A percentile compares a stretch with the other conserved stretches of the same genome.
Evolutionary conservation across 2,329 filamentous ascomycete species (phyloP).

Genomic region (Daldinia sp.): DNA sequence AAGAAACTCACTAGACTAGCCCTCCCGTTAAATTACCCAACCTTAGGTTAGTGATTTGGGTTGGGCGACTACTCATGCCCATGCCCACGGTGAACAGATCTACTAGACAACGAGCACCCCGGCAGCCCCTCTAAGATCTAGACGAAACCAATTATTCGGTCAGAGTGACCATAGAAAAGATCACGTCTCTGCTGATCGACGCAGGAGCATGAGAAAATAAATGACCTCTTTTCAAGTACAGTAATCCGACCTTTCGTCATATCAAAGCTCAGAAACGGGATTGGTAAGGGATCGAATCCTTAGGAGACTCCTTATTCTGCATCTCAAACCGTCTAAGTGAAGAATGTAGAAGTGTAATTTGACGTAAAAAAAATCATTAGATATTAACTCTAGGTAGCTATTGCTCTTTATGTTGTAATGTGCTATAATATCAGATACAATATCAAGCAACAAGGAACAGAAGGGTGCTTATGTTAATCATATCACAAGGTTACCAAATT

Average conservation of each 20-base stretch:
- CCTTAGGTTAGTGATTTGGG: slow-evolving; percentile 16
- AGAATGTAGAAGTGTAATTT: slow-evolving; percentile 15
- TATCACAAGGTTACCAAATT: too few species aligned
- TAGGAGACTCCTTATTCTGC: background rate
- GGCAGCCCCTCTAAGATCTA: slow-evolving; percentile 17
- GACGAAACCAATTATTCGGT: slow-evolving; percentile 14
- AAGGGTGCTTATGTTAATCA: background rate
- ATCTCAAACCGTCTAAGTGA: background rate
- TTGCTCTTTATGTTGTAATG: background rate
- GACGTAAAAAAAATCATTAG: slow-evolving; percentile 39
- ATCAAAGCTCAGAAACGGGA: background rate
- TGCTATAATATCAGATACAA: background rate
- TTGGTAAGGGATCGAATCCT: background rate
- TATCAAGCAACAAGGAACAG: background rate
- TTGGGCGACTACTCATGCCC: background rate
- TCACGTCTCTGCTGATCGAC: slow-evolving; percentile 3
- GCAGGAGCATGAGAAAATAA: background rate
- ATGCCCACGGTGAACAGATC: slow-evolving; percentile 8
- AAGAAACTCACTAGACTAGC: slow-evolving; percentile 26
- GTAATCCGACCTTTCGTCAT: slow-evolving; percentile 7
- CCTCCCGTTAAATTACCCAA: slow-evolving; percentile 19
- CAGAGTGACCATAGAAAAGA: background rate
- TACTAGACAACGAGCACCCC: slow-evolving; percentile 16
- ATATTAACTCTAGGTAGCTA: too few species aligned
- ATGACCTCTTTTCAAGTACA: slow-evolving; percentile 1